Conservation (phyloP, 2,329 filamentous ascomycete species). For the Cladobotryum mycophilum region DNA sequence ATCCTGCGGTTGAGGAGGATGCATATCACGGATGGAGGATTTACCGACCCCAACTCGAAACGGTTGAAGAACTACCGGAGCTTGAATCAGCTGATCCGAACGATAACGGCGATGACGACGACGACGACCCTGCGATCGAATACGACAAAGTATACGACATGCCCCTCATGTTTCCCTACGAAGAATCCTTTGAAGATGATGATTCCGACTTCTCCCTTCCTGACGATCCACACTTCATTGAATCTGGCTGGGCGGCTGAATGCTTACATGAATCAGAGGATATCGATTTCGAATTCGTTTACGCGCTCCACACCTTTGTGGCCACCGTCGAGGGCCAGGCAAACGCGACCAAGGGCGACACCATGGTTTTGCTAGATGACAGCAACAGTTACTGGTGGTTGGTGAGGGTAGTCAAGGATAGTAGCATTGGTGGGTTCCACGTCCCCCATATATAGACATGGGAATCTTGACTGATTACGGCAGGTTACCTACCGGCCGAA, state of each 20-base stretch:
- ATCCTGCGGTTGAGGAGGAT: conserved; percentile 7
- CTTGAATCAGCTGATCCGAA: conserved; percentile 11
- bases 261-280: conserved; percentile 95
- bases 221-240: conserved; percentile 57
- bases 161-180: conserved; percentile 39
- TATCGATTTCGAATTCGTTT: conserved; percentile 99
- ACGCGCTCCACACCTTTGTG: conserved; percentile 94
- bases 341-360: conserved; percentile 96
- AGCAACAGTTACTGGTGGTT: conserved; percentile 99
- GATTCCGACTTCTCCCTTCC: conserved; percentile 52
- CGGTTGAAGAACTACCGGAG: conserved; percentile 10
- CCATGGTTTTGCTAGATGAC: conserved; percentile 96
- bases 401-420: conserved; percentile 93
- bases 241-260: conserved; percentile 68
- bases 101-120: conserved; percentile 21
- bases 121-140: conserved; percentile 19
- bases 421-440: conserved; percentile 64
- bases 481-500: conserved; percentile 92
- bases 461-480: conserved; percentile 12
- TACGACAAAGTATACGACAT: conserved; percentile 23
- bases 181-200: conserved; percentile 47
- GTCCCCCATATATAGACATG: neutral
- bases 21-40: neutral
- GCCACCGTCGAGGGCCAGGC: conserved; percentile 97
- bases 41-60: conserved; percentile 10